phyloP scores from a whole-genome alignment of 305 asterid genomes.

The Striga hermonthica region DNA sequence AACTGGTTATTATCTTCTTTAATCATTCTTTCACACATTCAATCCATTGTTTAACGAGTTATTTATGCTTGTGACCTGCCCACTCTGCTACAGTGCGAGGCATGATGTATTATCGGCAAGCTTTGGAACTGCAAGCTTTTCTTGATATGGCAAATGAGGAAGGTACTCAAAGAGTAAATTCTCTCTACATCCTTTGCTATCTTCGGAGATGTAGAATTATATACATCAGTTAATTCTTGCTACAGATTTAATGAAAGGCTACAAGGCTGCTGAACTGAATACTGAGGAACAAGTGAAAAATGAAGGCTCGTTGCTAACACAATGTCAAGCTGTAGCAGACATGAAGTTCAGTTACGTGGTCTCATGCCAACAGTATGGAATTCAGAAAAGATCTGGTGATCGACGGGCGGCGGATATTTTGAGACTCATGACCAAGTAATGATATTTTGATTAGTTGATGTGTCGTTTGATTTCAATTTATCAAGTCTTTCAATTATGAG shows the following conservation, averaged over 20 bases:
- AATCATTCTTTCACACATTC: background rate
- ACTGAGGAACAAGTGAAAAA: slow-evolving; percentile 59
- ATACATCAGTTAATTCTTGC: slow-evolving; percentile 30
- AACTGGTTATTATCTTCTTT: slow-evolving; percentile 54
- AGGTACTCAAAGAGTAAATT: slow-evolving; percentile 42
- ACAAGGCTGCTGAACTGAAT: slow-evolving; percentile 72
- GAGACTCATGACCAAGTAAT: slow-evolving; percentile 89
- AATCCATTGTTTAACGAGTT: background rate
- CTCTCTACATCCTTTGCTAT: slow-evolving; percentile 22
- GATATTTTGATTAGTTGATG: slow-evolving; percentile 28
- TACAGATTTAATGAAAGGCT: slow-evolving; percentile 90
- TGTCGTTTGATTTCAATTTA: slow-evolving; percentile 19
- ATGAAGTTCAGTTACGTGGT: slow-evolving; percentile 96
- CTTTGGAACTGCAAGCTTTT: slow-evolving; percentile 96
- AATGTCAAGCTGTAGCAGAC: slow-evolving; percentile 94
- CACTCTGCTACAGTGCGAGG: slow-evolving; percentile 64
- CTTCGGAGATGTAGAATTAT: slow-evolving; percentile 20
- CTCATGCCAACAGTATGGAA: slow-evolving; percentile 89
- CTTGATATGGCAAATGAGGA: slow-evolving; percentile 98
- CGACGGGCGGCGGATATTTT: slow-evolving; percentile 77
- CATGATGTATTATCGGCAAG: slow-evolving; percentile 99
- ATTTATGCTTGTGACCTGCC: too few relatives aligned
- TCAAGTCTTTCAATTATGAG: slow-evolving; percentile 25
- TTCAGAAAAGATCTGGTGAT: slow-evolving; percentile 89
- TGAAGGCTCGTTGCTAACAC: slow-evolving; percentile 71